Percentiles rank a stretch among this genome's conserved stretches.
Evolutionary conservation across 2,329 filamentous ascomycete species (phyloP).

Genomic region (Aspergillus terreus): DNA sequence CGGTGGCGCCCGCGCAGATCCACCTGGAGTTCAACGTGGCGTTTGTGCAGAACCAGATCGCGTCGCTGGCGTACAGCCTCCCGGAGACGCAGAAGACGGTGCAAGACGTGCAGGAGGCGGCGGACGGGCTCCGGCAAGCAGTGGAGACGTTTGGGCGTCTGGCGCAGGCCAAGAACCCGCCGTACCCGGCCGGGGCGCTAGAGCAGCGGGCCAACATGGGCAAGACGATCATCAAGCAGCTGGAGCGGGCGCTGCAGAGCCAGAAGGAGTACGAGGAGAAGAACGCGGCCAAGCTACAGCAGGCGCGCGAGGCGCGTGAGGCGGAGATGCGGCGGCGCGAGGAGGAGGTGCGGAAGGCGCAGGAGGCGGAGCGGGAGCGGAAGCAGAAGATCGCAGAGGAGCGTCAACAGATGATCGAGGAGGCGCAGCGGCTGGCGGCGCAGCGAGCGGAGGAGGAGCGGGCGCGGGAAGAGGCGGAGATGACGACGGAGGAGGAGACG

Average conservation of each 20-base stretch:
- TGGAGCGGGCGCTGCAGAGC: slow-evolving; percentile 77
- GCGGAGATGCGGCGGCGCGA: slow-evolving; percentile 75
- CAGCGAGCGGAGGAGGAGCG: slow-evolving; percentile 68
- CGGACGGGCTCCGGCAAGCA: slow-evolving; percentile 76
- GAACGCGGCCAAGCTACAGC: slow-evolving; percentile 81
- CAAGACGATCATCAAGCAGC: slow-evolving; percentile 86
- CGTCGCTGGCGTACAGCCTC: slow-evolving; percentile 71
- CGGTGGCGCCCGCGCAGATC: slow-evolving; percentile 74
- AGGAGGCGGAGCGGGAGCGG: slow-evolving; percentile 68
- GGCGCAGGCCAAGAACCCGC: slow-evolving; percentile 62
- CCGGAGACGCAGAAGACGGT: slow-evolving; percentile 73
- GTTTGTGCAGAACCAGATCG: slow-evolving; percentile 93
- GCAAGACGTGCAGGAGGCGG: slow-evolving; percentile 75
- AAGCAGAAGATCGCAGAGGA: slow-evolving; percentile 83
- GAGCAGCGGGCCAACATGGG: slow-evolving; percentile 98
- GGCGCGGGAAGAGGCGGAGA: slow-evolving; percentile 67
- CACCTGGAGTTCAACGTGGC: slow-evolving; percentile 98
- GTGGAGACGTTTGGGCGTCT: slow-evolving; percentile 66
- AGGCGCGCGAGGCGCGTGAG: slow-evolving; percentile 75
- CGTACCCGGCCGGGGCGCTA: slow-evolving; percentile 85
- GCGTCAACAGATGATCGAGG: slow-evolving; percentile 72
- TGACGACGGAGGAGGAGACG: slow-evolving; percentile 77
- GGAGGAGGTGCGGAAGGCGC: slow-evolving; percentile 65
- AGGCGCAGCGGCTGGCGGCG: slow-evolving; percentile 69
- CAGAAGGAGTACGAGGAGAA: slow-evolving; percentile 91